Evolutionary conservation across 768 basidiomycete genomes (phyloP).

Genomic region (Mycena latifolia): DNA sequence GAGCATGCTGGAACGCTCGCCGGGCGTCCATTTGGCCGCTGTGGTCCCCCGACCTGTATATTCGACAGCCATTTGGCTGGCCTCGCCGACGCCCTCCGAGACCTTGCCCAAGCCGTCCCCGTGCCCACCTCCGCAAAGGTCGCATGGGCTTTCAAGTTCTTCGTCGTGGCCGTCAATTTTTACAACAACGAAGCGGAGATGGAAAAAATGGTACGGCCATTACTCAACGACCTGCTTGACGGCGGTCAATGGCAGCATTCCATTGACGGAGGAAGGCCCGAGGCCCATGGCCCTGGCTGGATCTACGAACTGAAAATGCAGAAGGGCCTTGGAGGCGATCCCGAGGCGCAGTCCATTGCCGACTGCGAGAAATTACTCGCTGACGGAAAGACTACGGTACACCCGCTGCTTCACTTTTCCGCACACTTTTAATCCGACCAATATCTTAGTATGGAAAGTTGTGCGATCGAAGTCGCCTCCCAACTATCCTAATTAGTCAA

Average conservation of each 20-base stretch:
- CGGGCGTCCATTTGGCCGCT: constrained; percentile 23
- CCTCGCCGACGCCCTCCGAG: constrained; percentile 18
- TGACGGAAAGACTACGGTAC: constrained; percentile 1
- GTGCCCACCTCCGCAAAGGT: constrained; percentile 11
- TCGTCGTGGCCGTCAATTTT: not conserved
- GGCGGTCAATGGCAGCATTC: not conserved
- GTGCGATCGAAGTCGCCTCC: constrained; percentile 10
- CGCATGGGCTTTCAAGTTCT: constrained; percentile 12
- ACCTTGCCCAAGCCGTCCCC: constrained; percentile 7
- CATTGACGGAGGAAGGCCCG: constrained; percentile 1
- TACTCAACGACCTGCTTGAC: not conserved
- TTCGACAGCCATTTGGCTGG: constrained; percentile 19
- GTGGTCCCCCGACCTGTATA: constrained; percentile 9
- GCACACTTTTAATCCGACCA: constrained; percentile 15
- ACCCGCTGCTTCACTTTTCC: constrained; percentile 8
- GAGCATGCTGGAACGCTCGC: constrained; percentile 13
- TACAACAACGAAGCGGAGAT: not conserved
- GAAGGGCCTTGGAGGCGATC: constrained; percentile 16
- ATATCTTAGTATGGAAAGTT: constrained; percentile 13
- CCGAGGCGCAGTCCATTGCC: constrained; percentile 8
- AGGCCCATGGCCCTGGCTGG: constrained; percentile 14
- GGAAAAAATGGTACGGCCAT: not conserved
- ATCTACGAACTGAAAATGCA: constrained; percentile 9
- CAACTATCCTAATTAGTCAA: constrained; percentile 8
- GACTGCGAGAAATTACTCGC: constrained; percentile 11